Percentiles rank a stretch among this genome's conserved stretches.
These are phyloP conservation scores for Fusarium luffae DNA, from an alignment of 2,329 filamentous ascomycete species.

Conservation along the genomic window DNA sequence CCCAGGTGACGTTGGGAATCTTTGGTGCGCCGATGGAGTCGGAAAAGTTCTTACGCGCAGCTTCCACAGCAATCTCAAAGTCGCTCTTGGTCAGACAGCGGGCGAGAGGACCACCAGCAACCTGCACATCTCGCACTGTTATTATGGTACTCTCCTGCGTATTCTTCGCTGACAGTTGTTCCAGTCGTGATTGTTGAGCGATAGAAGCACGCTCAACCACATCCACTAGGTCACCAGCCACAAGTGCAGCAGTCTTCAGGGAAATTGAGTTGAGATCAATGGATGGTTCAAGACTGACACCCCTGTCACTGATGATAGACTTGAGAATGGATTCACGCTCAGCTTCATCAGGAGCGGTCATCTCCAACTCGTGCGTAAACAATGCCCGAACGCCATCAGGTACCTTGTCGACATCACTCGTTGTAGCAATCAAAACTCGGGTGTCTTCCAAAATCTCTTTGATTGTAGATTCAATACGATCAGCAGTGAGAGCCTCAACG, in stretches of 20 bases:
- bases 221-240: constrained; percentile 93
- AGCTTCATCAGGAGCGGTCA: constrained; percentile 90
- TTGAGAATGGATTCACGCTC: constrained; percentile 90
- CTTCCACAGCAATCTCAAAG: constrained; percentile 93
- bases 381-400: constrained; percentile 89
- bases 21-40: constrained; percentile 97
- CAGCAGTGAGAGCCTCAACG: constrained; percentile 89
- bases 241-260: constrained; percentile 93
- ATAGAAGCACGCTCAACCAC: constrained; percentile 91
- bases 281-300: constrained; percentile 80
- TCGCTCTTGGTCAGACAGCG: constrained; percentile 83
- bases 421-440: constrained; percentile 90
- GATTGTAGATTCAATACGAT: constrained; percentile 86
- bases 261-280: constrained; percentile 88
- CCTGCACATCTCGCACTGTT: constrained; percentile 83
- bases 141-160: constrained; percentile 56
- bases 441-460: constrained; percentile 84
- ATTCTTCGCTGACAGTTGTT: constrained; percentile 70
- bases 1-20: constrained; percentile 96
- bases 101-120: constrained; percentile 84
- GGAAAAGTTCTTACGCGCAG: constrained; percentile 96
- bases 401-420: constrained; percentile 93
- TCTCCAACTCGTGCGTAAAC: constrained; percentile 95
- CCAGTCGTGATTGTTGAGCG: constrained; percentile 79
- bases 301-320: constrained; percentile 79